These are phyloP conservation scores for Uncinocarpus reesii DNA, from an alignment of 2,329 filamentous ascomycete genomes.

Conservation along the genomic window DNA sequence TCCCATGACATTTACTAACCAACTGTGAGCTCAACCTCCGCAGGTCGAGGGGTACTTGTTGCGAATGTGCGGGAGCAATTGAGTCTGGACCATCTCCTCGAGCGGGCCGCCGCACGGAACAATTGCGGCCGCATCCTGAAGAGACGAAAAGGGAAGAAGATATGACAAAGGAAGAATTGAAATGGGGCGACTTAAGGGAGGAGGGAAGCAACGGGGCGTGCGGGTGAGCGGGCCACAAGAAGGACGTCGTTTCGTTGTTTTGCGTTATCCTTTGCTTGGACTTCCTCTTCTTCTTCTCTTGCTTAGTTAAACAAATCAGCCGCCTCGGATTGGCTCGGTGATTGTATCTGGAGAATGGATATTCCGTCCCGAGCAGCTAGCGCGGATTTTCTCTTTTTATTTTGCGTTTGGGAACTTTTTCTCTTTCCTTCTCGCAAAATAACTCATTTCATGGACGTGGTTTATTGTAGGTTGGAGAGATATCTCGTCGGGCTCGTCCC, in stretches of 20 bases:
- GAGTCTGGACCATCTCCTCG: slow-evolving; percentile 43
- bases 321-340: slow-evolving; percentile 30
- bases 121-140: slow-evolving; percentile 53
- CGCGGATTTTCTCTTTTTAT: slow-evolving; percentile 15
- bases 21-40: slow-evolving; percentile 94
- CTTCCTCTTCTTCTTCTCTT: slow-evolving; percentile 11
- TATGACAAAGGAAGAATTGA: slow-evolving; percentile 7
- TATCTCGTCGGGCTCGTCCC: slow-evolving; percentile 18
- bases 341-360: slow-evolving; percentile 21
- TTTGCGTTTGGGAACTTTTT: slow-evolving; percentile 14
- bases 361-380: slow-evolving; percentile 21
- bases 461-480: slow-evolving; percentile 55
- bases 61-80: slow-evolving; percentile 68
- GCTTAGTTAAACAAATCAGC: slow-evolving; percentile 27
- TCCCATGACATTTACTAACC: slow-evolving; percentile 49
- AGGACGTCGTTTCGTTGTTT: slow-evolving; percentile 12
- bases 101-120: slow-evolving; percentile 51
- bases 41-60: slow-evolving; percentile 64
- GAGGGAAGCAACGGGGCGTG: slow-evolving; percentile 10
- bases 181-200: background rate
- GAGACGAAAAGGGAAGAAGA: slow-evolving; percentile 12
- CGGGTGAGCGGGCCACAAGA: slow-evolving; percentile 12
- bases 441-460: slow-evolving; percentile 51
- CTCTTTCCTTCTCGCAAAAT: slow-evolving; percentile 32
- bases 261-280: slow-evolving; percentile 11